Conservation (phyloP, 2,329 filamentous ascomycete genomes). For the Pyricularia sp. region DNA sequence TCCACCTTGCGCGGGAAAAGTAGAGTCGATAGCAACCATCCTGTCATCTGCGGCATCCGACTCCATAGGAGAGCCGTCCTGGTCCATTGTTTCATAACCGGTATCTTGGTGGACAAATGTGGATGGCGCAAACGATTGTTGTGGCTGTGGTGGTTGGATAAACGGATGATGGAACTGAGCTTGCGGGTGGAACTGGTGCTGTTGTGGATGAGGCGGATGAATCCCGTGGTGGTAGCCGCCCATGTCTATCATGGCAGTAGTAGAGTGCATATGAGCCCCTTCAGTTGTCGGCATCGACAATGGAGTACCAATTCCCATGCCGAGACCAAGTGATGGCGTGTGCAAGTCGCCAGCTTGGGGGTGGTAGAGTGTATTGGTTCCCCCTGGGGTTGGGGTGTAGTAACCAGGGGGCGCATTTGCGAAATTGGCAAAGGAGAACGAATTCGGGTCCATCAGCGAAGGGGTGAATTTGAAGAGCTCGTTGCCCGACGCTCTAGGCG, state of each 20-base stretch:
- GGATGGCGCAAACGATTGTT: conserved; percentile 62
- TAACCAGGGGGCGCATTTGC: conserved; percentile 73
- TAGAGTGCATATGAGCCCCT: conserved; percentile 45
- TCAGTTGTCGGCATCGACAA: conserved; percentile 68
- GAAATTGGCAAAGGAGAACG: conserved; percentile 71
- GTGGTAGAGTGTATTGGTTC: conserved; percentile 72
- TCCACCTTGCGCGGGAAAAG: conserved; percentile 48
- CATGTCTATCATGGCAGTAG: conserved; percentile 51
- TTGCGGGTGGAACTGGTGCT: conserved; percentile 38
- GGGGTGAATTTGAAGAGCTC: conserved; percentile 86
- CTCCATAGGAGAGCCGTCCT: conserved; percentile 61
- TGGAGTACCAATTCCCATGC: conserved; percentile 71
- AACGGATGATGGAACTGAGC: conserved; percentile 56
- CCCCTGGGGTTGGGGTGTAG: conserved; percentile 80
- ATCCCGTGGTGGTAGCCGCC: conserved; percentile 50
- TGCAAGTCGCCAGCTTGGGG: conserved; percentile 79
- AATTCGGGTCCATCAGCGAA: conserved; percentile 77
- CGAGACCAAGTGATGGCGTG: conserved; percentile 66
- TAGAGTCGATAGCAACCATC: conserved; percentile 47
- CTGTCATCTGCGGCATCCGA: conserved; percentile 40
- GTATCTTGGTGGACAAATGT: conserved; percentile 74
- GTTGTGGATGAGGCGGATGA: conserved; percentile 28
- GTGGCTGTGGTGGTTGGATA: conserved; percentile 46
- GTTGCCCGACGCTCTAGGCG: conserved; percentile 60
- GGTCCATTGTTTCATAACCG: conserved; percentile 70